Evolutionary conservation across 2,329 filamentous ascomycete species (phyloP).

Genomic region (Pseudogymnoascus verrucosus): DNA sequence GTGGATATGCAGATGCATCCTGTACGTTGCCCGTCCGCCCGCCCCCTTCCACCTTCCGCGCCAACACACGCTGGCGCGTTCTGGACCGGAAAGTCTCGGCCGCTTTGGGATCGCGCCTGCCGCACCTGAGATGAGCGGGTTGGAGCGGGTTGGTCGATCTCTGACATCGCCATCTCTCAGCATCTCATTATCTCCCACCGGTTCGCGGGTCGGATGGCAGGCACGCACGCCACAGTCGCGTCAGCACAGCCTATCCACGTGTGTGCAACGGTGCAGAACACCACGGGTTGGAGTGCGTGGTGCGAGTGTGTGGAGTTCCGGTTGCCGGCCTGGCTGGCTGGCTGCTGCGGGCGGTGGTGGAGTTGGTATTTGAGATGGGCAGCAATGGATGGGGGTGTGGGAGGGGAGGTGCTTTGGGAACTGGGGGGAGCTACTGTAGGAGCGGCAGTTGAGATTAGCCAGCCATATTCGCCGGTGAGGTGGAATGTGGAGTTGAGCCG

Average conservation of each 20-base stretch:
- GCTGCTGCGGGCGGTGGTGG: not conserved
- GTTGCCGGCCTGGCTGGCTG: not conserved
- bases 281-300: not conserved
- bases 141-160: not conserved
- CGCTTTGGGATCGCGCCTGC: not conserved
- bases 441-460: conserved; percentile 4
- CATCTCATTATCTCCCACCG: not conserved
- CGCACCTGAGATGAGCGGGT: not conserved
- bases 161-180: not conserved
- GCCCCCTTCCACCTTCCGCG: not conserved
- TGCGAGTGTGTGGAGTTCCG: not conserved
- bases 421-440: not conserved
- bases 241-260: not conserved
- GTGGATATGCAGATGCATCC: not conserved
- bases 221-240: not conserved
- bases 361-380: conserved; percentile 1
- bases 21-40: not conserved
- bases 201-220: not conserved
- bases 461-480: not conserved
- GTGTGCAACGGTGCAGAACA: not conserved
- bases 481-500: not conserved
- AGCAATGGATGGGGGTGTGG: not conserved
- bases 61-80: not conserved
- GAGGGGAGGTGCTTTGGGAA: not conserved
- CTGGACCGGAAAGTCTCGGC: not conserved